phyloP scores from a whole-genome alignment of 73 alveolate species.

The Symbiodinium natans region DNA sequence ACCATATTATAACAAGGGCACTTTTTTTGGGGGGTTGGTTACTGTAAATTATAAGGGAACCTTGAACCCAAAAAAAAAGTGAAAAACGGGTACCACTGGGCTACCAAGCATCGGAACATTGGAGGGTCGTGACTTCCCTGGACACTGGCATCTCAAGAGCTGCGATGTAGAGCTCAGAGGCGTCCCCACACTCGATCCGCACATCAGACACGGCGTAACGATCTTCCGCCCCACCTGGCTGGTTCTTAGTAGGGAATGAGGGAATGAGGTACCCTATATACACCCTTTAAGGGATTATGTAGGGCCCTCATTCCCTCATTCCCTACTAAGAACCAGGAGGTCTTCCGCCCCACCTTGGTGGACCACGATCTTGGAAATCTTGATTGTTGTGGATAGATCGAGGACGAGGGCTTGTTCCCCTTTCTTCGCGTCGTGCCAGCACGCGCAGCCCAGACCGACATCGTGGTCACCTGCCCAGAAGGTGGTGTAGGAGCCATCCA shows the following conservation, averaged over 20 bases:
- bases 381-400: neutral
- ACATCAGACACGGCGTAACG: neutral
- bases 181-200: neutral
- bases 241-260: no score
- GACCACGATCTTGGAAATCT: neutral
- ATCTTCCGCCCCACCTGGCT: no score
- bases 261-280: no score
- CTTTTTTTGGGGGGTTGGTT: no score
- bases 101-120: neutral
- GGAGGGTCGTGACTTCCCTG: neutral
- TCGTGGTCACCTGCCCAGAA: constrained; percentile 2
- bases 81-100: no score
- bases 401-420: neutral
- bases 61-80: no score
- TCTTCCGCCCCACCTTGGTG: neutral
- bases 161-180: neutral
- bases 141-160: neutral
- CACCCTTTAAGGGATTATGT: no score
- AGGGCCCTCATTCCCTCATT: no score
- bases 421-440: neutral
- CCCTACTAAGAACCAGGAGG: no score
- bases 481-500: neutral
- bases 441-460: neutral
- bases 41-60: no score
- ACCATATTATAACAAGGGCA: no score